Percentiles rank a stretch among this genome's conserved stretches.
These are phyloP conservation scores for Amauroascus verrucosus DNA, from an alignment of 2,329 filamentous ascomycete genomes.

Conservation along the genomic window DNA sequence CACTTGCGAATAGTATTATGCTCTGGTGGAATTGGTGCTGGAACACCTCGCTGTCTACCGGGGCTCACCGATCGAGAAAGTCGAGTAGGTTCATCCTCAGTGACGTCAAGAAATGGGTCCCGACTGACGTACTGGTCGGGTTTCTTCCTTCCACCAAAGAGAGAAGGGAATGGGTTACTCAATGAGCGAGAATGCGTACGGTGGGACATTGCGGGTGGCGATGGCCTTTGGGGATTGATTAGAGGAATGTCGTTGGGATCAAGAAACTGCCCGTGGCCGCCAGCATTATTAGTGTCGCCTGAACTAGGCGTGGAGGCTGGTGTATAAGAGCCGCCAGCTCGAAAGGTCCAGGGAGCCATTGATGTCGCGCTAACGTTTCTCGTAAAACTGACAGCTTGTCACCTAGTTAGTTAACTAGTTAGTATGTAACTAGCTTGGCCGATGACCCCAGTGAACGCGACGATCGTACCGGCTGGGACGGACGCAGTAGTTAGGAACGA, in stretches of 20 bases:
- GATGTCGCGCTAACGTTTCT: neutral
- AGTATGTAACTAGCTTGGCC: neutral
- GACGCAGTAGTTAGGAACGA: neutral
- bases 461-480: neutral
- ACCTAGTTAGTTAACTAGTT: neutral
- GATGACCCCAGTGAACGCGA: neutral
- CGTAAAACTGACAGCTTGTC: neutral
- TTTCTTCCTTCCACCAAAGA: slow-evolving; percentile 52
- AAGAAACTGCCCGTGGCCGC: neutral
- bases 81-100: slow-evolving; percentile 16
- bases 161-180: slow-evolving; percentile 68
- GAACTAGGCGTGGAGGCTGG: neutral
- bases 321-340: neutral
- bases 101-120: slow-evolving; percentile 34
- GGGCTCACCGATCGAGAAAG: slow-evolving; percentile 28
- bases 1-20: slow-evolving; percentile 63
- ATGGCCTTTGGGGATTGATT: neutral
- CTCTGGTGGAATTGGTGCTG: slow-evolving; percentile 35
- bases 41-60: slow-evolving; percentile 26
- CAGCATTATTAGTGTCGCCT: neutral
- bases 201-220: slow-evolving; percentile 4
- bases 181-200: slow-evolving; percentile 53
- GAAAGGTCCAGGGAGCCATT: slow-evolving; percentile 1
- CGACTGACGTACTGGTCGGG: slow-evolving; percentile 43
- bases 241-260: slow-evolving; percentile 1